phyloP scores from a whole-genome alignment of 441 rosid species.

The Pelargonium myrrhifolium region DNA sequence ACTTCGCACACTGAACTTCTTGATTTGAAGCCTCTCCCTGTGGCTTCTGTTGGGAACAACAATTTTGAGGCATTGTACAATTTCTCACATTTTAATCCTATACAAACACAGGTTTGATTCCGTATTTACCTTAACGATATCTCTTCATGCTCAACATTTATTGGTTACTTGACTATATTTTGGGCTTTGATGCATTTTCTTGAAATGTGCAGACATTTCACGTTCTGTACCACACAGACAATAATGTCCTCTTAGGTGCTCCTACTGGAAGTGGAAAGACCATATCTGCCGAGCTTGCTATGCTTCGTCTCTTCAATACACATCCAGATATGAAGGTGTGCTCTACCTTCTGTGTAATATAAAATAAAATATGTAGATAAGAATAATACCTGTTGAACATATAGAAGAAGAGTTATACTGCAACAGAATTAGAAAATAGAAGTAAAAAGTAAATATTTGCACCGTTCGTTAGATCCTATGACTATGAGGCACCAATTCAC shows the following conservation, averaged over 20 bases:
- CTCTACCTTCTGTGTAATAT: conserved; percentile 14
- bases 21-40: conserved; percentile 92
- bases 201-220: conserved; percentile 69
- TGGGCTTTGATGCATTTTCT: conserved; percentile 21
- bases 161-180: conserved; percentile 10
- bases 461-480: too few relatives aligned
- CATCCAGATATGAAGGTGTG: conserved; percentile 99
- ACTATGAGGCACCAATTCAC: too few relatives aligned
- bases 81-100: conserved; percentile 98
- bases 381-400: background rate
- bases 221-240: conserved; percentile 84
- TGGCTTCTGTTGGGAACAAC: conserved; percentile 68
- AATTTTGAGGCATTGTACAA: conserved; percentile 70
- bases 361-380: background rate
- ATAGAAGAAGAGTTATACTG: background rate
- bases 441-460: too few relatives aligned
- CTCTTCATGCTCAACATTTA: conserved; percentile 14
- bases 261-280: conserved; percentile 99
- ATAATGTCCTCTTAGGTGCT: conserved; percentile 92
- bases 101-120: conserved; percentile 86
- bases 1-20: conserved; percentile 91
- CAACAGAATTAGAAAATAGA: too few relatives aligned
- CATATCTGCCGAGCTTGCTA: conserved; percentile 97
- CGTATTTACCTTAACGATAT: conserved; percentile 17
- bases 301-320: conserved; percentile 87